phyloP scores from a whole-genome alignment of 2,329 filamentous ascomycete species.

The Gaeumannomyces sp. region DNA sequence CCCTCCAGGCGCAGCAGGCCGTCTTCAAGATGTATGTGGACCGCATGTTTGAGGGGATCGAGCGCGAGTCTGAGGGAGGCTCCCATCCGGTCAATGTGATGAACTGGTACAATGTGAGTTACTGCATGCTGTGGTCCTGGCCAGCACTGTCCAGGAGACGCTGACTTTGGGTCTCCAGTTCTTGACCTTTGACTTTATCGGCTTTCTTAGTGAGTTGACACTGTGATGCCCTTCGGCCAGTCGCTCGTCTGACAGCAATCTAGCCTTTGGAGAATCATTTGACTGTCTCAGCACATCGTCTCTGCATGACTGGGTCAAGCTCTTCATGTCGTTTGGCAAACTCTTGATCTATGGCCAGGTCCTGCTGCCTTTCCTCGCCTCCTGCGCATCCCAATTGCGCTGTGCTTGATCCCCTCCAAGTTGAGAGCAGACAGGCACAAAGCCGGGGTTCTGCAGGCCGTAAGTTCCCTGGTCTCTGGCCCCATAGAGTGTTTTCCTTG shows the following conservation, averaged over 20 bases:
- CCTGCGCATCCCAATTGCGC: background rate
- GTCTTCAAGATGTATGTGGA: conserved; percentile 16
- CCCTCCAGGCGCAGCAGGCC: conserved; percentile 19
- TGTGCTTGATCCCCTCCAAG: conserved; percentile 6
- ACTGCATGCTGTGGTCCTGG: background rate
- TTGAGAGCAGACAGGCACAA: background rate
- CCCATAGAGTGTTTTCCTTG: background rate
- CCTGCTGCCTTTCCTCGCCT: conserved; percentile 3
- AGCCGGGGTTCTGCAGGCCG: conserved; percentile 4
- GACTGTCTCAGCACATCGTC: conserved; percentile 6
- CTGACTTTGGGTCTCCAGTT: background rate
- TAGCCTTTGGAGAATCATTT: conserved; percentile 6
- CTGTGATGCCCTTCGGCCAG: background rate
- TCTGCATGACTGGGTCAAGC: conserved; percentile 7
- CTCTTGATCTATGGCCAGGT: conserved; percentile 6
- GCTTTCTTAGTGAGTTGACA: conserved; percentile 6
- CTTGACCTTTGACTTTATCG: conserved; percentile 9
- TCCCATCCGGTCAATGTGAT: background rate
- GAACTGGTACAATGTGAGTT: conserved; percentile 5
- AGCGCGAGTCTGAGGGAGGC: background rate
- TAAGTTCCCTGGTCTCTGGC: background rate
- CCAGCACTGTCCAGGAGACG: background rate
- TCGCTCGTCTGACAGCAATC: background rate
- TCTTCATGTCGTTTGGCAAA: conserved; percentile 8
- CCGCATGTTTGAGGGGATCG: conserved; percentile 9